phyloP scores from a whole-genome alignment of 1,139 yeast species.

The Nakaseomyces uthaithaninus region DNA sequence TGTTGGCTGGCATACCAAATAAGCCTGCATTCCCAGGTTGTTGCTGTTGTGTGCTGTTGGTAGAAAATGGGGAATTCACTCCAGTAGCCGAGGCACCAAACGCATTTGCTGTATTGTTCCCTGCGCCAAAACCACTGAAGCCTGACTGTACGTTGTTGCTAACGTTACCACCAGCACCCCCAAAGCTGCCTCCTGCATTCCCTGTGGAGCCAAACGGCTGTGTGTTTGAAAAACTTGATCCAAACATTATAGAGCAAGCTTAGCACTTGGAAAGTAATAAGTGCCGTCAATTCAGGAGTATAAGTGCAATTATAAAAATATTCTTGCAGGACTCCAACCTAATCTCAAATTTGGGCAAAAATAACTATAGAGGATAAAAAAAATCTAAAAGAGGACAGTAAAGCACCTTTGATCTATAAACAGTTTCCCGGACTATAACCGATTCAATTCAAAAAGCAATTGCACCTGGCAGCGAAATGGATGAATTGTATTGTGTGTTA shows the following conservation, averaged over 20 bases:
- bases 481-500: no score
- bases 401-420: no score
- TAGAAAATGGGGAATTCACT: conserved; percentile 22
- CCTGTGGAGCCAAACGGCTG: conserved; percentile 2
- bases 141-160: conserved; percentile 12
- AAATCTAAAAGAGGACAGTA: no score
- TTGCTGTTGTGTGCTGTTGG: conserved; percentile 14
- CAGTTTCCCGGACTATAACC: no score
- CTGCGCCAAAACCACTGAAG: conserved; percentile 13
- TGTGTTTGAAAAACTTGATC: conserved; percentile 3
- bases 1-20: conserved; percentile 15
- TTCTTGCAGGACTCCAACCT: no score
- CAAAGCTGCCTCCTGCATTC: conserved; percentile 9
- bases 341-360: no score
- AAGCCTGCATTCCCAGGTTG: conserved; percentile 23
- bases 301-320: no score
- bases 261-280: no score
- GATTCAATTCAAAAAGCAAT: no score
- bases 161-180: not conserved
- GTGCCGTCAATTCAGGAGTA: not conserved
- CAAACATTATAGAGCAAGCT: conserved; percentile 2
- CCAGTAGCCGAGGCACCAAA: conserved; percentile 33
- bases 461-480: no score
- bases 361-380: no score
- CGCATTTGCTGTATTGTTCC: conserved; percentile 2